Evolutionary conservation across 1,139 yeast species (phyloP).

Genomic region (Blastobotrys malaysiensis): DNA sequence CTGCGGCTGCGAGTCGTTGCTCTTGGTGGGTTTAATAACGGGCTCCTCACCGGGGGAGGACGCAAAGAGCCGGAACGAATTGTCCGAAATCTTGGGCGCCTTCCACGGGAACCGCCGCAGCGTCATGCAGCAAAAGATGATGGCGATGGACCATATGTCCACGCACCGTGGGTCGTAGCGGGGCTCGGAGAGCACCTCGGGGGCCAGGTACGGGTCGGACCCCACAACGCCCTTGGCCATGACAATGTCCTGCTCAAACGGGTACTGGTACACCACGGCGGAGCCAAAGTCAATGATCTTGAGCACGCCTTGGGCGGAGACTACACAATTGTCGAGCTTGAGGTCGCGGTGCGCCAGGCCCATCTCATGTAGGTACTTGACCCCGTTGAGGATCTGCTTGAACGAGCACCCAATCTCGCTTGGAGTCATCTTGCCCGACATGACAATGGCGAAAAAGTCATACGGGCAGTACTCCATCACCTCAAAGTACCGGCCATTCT

Average conservation of each 20-base stretch:
- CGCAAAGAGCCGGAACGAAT: constrained; percentile 69
- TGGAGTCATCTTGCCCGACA: constrained; percentile 89
- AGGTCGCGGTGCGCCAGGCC: constrained; percentile 96
- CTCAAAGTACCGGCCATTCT: constrained; percentile 79
- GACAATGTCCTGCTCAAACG: constrained; percentile 72
- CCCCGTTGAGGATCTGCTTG: constrained; percentile 81
- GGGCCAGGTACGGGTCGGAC: constrained; percentile 96
- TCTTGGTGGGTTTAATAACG: constrained; percentile 3
- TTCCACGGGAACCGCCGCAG: constrained; percentile 96
- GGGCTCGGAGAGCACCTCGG: constrained; percentile 73
- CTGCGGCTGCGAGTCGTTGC: constrained; percentile 11
- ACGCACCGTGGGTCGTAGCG: constrained; percentile 90
- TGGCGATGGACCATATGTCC: constrained; percentile 94
- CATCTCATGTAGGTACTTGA: constrained; percentile 71
- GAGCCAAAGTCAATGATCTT: constrained; percentile 95
- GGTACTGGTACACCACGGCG: constrained; percentile 90
- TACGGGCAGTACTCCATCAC: constrained; percentile 98
- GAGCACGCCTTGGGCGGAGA: constrained; percentile 76
- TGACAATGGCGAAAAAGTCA: constrained; percentile 94
- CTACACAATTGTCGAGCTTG: constrained; percentile 91
- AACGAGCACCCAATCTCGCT: constrained; percentile 85
- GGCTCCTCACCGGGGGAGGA: constrained; percentile 29
- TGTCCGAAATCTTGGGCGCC: constrained; percentile 82
- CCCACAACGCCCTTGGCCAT: constrained; percentile 94
- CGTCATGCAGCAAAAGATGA: constrained; percentile 93